Percentiles rank a stretch among this genome's conserved stretches.
Evolutionary conservation across 2,329 filamentous ascomycete genomes (phyloP).

Genomic region (Cercospora sojina): DNA sequence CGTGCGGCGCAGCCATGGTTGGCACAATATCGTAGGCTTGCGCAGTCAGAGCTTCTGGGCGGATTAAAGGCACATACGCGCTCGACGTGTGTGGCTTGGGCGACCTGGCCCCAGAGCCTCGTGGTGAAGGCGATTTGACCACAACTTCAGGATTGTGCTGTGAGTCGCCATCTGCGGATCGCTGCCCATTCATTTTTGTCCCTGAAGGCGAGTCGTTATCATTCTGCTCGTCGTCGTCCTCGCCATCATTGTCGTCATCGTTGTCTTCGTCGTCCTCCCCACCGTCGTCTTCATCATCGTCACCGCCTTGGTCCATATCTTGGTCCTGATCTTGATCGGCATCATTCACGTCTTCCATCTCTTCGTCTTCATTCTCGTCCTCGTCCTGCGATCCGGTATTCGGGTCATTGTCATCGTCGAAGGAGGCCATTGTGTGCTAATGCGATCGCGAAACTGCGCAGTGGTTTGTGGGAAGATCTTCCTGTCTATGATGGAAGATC

Average conservation of each 20-base stretch:
- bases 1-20: conserved; percentile 93
- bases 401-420: conserved; percentile 47
- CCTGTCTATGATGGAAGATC: neutral
- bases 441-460: neutral
- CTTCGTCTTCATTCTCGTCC: conserved; percentile 48
- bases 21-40: conserved; percentile 90
- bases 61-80: conserved; percentile 48
- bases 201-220: conserved; percentile 49
- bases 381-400: conserved; percentile 42
- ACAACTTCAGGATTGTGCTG: conserved; percentile 47
- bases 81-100: conserved; percentile 30
- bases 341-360: conserved; percentile 46
- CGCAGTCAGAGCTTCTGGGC: conserved; percentile 75
- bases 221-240: conserved; percentile 43
- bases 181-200: conserved; percentile 30
- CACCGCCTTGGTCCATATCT: conserved; percentile 39
- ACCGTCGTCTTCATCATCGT: conserved; percentile 43
- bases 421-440: conserved; percentile 39
- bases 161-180: conserved; percentile 10
- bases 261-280: conserved; percentile 43
- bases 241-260: conserved; percentile 37
- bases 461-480: neutral
- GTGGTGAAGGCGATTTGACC: conserved; percentile 50
- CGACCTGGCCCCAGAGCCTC: conserved; percentile 37
- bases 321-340: conserved; percentile 40